These are phyloP conservation scores for Colletotrichum higginsianum DNA, from an alignment of 2,329 filamentous ascomycete species.

Conservation along the genomic window DNA sequence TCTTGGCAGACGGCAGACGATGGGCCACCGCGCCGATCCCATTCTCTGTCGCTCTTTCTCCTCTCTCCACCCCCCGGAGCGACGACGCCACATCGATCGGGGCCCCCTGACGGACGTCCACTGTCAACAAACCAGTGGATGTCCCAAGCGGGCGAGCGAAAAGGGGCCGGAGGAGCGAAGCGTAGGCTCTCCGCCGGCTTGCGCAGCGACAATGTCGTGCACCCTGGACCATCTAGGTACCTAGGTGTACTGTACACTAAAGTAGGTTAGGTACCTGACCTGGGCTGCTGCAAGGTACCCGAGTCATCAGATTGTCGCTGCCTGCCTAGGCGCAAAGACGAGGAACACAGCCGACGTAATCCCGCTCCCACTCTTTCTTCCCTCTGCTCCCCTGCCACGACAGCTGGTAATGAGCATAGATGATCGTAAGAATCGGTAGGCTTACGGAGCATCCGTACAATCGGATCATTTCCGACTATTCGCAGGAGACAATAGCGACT, in stretches of 20 bases:
- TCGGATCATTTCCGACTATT: slow-evolving; percentile 32
- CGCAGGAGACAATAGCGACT: neutral
- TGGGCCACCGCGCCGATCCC: slow-evolving; percentile 29
- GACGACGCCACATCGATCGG: slow-evolving; percentile 18
- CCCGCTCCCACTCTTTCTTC: neutral
- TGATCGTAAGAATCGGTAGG: slow-evolving; percentile 9
- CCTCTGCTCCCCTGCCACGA: neutral
- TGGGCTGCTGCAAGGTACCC: slow-evolving; percentile 28
- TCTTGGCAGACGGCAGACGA: neutral
- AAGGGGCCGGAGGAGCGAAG: slow-evolving; percentile 33
- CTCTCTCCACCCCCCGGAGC: neutral
- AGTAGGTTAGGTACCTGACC: no score
- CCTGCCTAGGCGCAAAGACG: neutral
- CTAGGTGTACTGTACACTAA: no score
- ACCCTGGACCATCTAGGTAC: slow-evolving; percentile 14
- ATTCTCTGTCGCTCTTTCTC: slow-evolving; percentile 9
- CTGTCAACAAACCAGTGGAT: neutral
- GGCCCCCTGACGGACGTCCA: slow-evolving; percentile 5
- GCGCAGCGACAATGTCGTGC: slow-evolving; percentile 19
- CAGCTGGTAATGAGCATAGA: slow-evolving; percentile 11
- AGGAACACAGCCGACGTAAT: slow-evolving; percentile 22
- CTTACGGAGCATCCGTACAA: neutral
- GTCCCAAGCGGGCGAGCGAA: neutral
- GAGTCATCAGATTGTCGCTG: slow-evolving; percentile 8
- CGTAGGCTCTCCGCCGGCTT: slow-evolving; percentile 27